Evolutionary conservation across 169 alveolate genomes (phyloP), one percentile per base, ranked within the genome.

Genomic region (Plasmodium berghei): DNA sequence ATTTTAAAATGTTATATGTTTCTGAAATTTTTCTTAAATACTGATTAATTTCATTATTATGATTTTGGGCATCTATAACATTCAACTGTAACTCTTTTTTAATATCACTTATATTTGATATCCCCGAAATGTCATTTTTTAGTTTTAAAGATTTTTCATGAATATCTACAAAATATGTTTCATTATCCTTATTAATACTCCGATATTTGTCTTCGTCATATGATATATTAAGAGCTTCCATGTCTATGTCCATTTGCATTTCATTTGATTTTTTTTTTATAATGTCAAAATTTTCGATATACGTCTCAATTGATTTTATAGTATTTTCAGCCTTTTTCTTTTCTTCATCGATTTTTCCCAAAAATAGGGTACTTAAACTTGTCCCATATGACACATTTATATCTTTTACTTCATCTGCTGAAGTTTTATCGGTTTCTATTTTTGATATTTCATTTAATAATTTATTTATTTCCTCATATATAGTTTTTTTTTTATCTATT

Each of bases 351-450:
- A 67, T 67, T n/a, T 45, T 6, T 45, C 40, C 28, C 10, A 67
- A 18, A 67, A 48, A 18, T 14, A 40, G 46, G 45, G 12, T 6
- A 16, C 34, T 67, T 45, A 67, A 67, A 67, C 34, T 67, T 67
- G 16, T 67, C 42, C 1, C 74, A 24, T 67, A 67, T 67, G 34
- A 26, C 42, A 45, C 0, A n/a, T 28, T 6, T 9, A 20, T 48
- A n/a, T 40, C 10, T 8, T 67, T 16, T 40, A 67, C 46, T 22
- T 45, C 18, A 40, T 9, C 26, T 67, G 9, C 12, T n/a, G 10
- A 9, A 6, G 28, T 45, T 14, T 46, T 6, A 16, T 16, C 74
- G 18, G 12, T 18, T 45, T 67, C 59, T n/a, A 67, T 67, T 22
- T 67, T 18, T 5, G 18, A 18, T 67, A 67, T 12, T 67, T 67